Evolutionary conservation across 306 rosid genomes (phyloP).

Genomic region (Calophaca sinica): DNA sequence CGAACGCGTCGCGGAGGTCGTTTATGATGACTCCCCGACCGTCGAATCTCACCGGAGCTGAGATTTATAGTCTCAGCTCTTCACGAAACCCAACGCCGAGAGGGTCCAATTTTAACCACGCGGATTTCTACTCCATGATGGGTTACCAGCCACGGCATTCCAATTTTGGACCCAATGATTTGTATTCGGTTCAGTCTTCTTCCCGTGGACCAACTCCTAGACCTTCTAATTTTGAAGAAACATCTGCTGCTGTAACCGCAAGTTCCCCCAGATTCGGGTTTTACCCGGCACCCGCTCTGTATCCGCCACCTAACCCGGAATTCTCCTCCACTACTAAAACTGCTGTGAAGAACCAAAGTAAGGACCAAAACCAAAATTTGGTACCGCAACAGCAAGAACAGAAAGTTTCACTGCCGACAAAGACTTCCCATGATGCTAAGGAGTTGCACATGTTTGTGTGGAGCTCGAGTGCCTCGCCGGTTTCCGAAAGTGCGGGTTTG

Average conservation of each 20-base stretch:
- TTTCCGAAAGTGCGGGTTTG: slow-evolving; percentile 73
- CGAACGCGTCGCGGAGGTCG: slow-evolving; percentile 79
- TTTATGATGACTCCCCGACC: slow-evolving; percentile 80
- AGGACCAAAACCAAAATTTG: slow-evolving; percentile 18
- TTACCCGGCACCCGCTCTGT: slow-evolving; percentile 63
- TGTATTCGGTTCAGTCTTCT: slow-evolving; percentile 80
- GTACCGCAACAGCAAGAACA: slow-evolving; percentile 13
- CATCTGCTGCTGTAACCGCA: slow-evolving; percentile 21
- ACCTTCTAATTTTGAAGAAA: slow-evolving; percentile 84
- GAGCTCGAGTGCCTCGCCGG: slow-evolving; percentile 87
- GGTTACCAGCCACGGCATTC: slow-evolving; percentile 74
- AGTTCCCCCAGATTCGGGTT: slow-evolving; percentile 67
- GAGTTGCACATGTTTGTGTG: slow-evolving; percentile 93
- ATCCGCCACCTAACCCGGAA: slow-evolving; percentile 84
- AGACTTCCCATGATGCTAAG: slow-evolving; percentile 64
- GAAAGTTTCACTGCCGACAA: neutral
- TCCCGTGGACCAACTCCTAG: slow-evolving; percentile 88
- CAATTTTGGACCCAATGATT: slow-evolving; percentile 65
- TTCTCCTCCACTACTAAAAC: slow-evolving; percentile 49
- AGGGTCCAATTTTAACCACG: slow-evolving; percentile 84
- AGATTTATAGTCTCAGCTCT: slow-evolving; percentile 88
- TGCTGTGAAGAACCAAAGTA: neutral
- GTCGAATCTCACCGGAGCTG: slow-evolving; percentile 89
- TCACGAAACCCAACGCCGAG: slow-evolving; percentile 58
- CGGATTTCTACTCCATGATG: slow-evolving; percentile 87